Evolutionary conservation across 768 basidiomycete species (phyloP).

Genomic region (Naematelia encephala): DNA sequence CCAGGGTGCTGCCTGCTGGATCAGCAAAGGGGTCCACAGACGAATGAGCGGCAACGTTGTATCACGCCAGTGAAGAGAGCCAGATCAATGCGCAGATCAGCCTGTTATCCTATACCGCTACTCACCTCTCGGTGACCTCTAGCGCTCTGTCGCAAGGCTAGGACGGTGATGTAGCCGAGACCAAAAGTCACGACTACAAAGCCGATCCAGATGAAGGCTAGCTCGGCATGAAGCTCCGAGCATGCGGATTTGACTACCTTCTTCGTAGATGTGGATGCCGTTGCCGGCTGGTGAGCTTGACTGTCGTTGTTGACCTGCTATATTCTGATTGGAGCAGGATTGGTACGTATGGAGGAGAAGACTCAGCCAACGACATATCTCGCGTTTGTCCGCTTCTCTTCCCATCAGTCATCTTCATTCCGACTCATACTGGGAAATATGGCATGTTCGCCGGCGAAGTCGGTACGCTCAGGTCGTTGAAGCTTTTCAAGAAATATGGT

Average conservation of each 20-base stretch:
- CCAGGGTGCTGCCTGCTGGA: conserved; percentile 15
- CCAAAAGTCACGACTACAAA: conserved; percentile 14
- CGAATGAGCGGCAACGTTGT: conserved; percentile 4
- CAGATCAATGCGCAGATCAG: neutral
- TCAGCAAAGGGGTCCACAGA: conserved; percentile 23
- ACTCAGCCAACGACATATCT: conserved; percentile 67
- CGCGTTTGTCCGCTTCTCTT: no score
- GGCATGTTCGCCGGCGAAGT: conserved; percentile 76
- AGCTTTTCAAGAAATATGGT: conserved; percentile 66
- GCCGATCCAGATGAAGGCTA: conserved; percentile 37
- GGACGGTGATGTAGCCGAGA: conserved; percentile 16
- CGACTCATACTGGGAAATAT: no score
- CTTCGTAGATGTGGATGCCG: conserved; percentile 72
- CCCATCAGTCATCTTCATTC: no score
- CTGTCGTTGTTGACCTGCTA: no score
- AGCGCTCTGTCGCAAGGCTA: conserved; percentile 6
- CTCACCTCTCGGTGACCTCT: neutral
- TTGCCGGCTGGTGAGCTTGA: conserved; percentile 75
- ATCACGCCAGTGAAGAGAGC: conserved; percentile 1
- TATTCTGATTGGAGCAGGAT: no score
- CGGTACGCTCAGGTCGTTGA: conserved; percentile 64
- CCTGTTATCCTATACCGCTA: neutral
- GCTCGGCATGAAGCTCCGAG: conserved; percentile 26
- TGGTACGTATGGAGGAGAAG: conserved; percentile 72
- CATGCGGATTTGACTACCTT: conserved; percentile 21